Conservation (phyloP, 345 rosid genomes). For the Erysimum cheiranthoides region DNA sequence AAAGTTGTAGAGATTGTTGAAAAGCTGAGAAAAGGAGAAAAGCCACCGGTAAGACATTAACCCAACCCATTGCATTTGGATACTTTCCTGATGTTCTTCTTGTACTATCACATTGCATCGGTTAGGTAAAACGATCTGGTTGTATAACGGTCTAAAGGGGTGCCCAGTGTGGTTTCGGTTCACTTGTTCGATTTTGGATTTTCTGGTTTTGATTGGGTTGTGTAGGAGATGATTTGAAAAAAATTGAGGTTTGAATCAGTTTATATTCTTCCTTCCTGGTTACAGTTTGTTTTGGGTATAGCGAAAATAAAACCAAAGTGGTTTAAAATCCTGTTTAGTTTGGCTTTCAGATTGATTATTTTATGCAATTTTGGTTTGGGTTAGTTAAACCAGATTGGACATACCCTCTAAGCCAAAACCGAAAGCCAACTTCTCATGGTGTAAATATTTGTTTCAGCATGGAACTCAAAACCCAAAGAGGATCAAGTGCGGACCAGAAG, state of each 20-base stretch:
- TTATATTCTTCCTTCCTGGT: not conserved
- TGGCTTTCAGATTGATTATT: not conserved
- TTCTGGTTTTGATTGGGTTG: not conserved
- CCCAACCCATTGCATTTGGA: conserved; percentile 7
- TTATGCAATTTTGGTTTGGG: not conserved
- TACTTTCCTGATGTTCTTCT: conserved; percentile 7
- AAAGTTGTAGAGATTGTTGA: conserved; percentile 93
- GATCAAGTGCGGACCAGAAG: conserved; percentile 88
- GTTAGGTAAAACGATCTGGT: not conserved
- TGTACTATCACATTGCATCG: not conserved
- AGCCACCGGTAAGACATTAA: conserved; percentile 72
- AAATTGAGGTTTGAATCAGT: not conserved
- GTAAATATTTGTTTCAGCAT: conserved; percentile 52
- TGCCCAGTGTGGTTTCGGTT: not conserved
- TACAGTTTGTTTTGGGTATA: not conserved
- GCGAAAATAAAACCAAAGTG: not conserved
- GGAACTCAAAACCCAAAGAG: conserved; percentile 96
- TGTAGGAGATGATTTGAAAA: not conserved
- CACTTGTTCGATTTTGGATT: not conserved
- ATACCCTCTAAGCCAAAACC: not conserved
- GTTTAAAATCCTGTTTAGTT: not conserved
- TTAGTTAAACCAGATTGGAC: not conserved
- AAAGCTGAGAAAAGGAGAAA: conserved; percentile 85
- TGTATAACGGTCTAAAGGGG: not conserved
- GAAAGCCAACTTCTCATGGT: not conserved